phyloP scores from a whole-genome alignment of 2,329 filamentous ascomycete species.

The Epichloe sibirici region DNA sequence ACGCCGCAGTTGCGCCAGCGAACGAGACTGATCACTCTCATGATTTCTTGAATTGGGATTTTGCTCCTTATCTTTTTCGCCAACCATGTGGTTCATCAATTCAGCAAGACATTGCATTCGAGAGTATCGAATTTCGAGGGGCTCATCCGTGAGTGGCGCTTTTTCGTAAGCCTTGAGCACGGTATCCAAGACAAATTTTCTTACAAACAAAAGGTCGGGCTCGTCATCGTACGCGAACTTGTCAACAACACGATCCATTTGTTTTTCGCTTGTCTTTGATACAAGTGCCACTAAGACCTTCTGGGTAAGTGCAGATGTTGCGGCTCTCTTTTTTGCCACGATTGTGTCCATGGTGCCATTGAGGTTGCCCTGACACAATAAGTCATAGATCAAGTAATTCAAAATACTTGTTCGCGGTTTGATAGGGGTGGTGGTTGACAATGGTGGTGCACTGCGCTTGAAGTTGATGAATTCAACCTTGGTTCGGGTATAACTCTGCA shows the following conservation, averaged over 20 bases:
- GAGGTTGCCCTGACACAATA: constrained; percentile 52
- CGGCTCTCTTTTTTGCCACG: constrained; percentile 68
- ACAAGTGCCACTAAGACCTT: constrained; percentile 79
- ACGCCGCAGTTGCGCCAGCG: constrained; percentile 74
- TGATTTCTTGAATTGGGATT: constrained; percentile 28
- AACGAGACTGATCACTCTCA: constrained; percentile 33
- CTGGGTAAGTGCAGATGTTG: constrained; percentile 77
- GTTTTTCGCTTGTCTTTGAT: constrained; percentile 71
- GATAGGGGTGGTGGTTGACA: constrained; percentile 74
- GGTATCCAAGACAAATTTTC: constrained; percentile 90
- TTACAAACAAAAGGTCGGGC: constrained; percentile 76
- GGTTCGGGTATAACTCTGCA: constrained; percentile 83
- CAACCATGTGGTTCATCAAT: constrained; percentile 85
- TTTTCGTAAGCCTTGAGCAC: constrained; percentile 86
- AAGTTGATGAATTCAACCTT: constrained; percentile 99
- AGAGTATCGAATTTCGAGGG: constrained; percentile 75
- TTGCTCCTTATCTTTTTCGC: constrained; percentile 57
- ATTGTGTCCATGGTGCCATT: constrained; percentile 62
- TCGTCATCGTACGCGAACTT: constrained; percentile 63
- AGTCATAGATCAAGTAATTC: constrained; percentile 80
- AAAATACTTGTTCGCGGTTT: constrained; percentile 87
- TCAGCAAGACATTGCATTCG: constrained; percentile 80
- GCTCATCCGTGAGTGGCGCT: constrained; percentile 64
- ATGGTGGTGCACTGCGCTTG: constrained; percentile 78
- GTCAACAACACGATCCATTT: constrained; percentile 42